These are phyloP conservation scores for Chlamydomonas asymmetrica DNA, from an alignment of 139 green algal genomes.

Conservation along the genomic window DNA sequence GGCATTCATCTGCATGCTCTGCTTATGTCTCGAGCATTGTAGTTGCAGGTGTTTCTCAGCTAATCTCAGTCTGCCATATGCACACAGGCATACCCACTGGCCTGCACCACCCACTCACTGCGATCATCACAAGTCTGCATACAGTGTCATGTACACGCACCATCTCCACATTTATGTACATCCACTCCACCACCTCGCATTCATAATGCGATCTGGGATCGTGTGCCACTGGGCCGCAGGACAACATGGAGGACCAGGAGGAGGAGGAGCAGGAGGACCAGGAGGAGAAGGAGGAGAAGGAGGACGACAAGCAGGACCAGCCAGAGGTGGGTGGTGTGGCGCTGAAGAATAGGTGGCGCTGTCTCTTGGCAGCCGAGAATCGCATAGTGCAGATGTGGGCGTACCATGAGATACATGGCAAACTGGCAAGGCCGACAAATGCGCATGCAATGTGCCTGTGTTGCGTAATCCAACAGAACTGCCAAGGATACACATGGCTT, in stretches of 20 bases:
- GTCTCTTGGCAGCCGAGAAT: not conserved
- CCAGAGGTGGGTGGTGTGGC: slow-evolving; percentile 1
- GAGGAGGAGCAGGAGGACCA: slow-evolving; percentile 71
- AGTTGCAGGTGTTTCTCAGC: too few relatives aligned
- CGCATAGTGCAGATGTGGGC: not conserved
- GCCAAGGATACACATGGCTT: too few relatives aligned
- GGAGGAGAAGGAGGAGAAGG: slow-evolving; percentile 81
- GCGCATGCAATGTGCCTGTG: not conserved
- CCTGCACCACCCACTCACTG: too few relatives aligned
- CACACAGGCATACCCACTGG: too few relatives aligned
- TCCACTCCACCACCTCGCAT: not conserved
- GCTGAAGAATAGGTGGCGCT: not conserved
- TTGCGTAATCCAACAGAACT: too few relatives aligned
- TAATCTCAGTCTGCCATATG: too few relatives aligned
- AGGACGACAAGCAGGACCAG: slow-evolving; percentile 65
- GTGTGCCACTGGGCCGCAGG: too few relatives aligned
- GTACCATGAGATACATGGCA: not conserved
- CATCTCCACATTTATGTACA: not conserved
- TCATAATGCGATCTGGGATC: not conserved
- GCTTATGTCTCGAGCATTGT: not conserved
- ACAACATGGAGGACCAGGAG: slow-evolving; percentile 60
- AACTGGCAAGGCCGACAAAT: not conserved
- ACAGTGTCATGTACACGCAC: too few relatives aligned
- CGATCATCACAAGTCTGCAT: not conserved
- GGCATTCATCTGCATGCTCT: too few relatives aligned